Conservation (phyloP, 495 filamentous ascomycete genomes). For the Trichoderma asperelloides region DNA sequence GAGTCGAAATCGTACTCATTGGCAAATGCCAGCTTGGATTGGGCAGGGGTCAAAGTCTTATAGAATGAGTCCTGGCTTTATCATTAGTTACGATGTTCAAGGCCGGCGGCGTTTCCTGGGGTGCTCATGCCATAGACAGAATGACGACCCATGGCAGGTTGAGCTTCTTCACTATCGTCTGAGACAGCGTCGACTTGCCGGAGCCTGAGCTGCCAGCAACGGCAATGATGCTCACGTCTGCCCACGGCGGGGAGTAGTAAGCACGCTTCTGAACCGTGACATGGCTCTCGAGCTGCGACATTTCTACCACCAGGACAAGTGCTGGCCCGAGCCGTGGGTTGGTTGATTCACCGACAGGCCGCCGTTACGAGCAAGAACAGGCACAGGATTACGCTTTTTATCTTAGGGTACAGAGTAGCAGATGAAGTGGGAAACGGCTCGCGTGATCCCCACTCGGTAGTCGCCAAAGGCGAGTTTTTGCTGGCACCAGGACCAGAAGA, state of each 20-base stretch:
- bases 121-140: conserved; percentile 69
- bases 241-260: conserved; percentile 91
- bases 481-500: not conserved
- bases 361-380: conserved; percentile 1
- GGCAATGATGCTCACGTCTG: conserved; percentile 86
- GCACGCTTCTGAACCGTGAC: conserved; percentile 37
- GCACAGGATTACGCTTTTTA: not conserved
- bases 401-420: not conserved
- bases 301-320: conserved; percentile 6
- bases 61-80: conserved; percentile 82
- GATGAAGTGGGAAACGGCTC: not conserved
- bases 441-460: conserved; percentile 3
- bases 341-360: not conserved
- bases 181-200: conserved; percentile 91
- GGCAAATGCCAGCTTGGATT: conserved; percentile 65
- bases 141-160: conserved; percentile 98
- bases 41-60: conserved; percentile 67
- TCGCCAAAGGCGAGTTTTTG: not conserved
- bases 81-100: conserved; percentile 9
- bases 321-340: not conserved
- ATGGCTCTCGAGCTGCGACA: conserved; percentile 20
- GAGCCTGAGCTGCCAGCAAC: conserved; percentile 94
- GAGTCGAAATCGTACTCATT: conserved; percentile 97
- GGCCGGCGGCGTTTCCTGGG: conserved; percentile 1
- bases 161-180: conserved; percentile 79